Evolutionary conservation across 169 alveolate genomes (phyloP), one percentile per base, ranked within the genome.

Genomic region (Eimeria tenella): DNA sequence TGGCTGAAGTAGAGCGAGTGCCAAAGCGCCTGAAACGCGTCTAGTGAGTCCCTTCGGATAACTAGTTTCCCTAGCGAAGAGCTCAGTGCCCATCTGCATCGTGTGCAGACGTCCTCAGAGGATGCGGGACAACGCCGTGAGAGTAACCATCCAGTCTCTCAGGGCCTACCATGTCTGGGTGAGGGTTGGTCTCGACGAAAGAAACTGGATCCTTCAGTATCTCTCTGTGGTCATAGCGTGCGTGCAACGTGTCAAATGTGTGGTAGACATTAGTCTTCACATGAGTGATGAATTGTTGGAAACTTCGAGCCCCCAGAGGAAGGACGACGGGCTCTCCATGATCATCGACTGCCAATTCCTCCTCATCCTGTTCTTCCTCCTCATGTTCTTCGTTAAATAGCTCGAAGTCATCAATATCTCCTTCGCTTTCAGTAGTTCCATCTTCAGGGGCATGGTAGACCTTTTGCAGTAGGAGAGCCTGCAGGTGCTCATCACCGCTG

Each of bases 361-460:
- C 89, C 25, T 74, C 89, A 42, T 89, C 94, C 6, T 52, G 62
- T 8, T 86, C 83, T 8, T 86, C 83, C 50, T n/a, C 75, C 13
- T 53, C 84, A 25, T 89, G 88, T 25, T 89, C 94, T 52, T 89
- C 94, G 23, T 89, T 82, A 17, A 75, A 68, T 21, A 53, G n/a
- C 50, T 89, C 94, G n/a, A 71, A 81, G 52, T 89, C 94, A 4
- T 75, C 89, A 3, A 19, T 17, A n/a, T 74, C 84, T 5, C 83
- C 93, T 56, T 71, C 94, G 19, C 53, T 13, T 17, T 88, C 88
- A 10, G 17, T 25, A 65, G 79, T 9, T 11, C 89, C 94, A 3
- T 89, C 94, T 68, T 89, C 94, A 19, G 89, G 94, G 23, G 81
- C 79, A 49, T 89, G 94, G 11, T 71, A 89, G 23, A 89, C 94